phyloP scores from a whole-genome alignment of 495 filamentous ascomycete genomes.

The Neurospora hispaniola region DNA sequence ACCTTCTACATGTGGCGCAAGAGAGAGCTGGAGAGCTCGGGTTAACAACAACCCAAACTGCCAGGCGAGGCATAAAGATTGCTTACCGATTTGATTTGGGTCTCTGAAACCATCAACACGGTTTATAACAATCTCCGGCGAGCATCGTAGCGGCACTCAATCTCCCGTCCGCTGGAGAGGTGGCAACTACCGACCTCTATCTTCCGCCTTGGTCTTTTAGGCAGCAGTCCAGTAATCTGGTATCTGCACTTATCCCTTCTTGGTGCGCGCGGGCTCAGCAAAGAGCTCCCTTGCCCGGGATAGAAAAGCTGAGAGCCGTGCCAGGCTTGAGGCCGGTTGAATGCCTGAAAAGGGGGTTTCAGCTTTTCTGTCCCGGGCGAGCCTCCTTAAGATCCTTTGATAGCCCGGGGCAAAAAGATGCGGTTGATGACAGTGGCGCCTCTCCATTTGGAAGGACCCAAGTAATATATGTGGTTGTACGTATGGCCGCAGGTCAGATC shows the following conservation, averaged over 20 bases:
- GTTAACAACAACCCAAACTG: background rate
- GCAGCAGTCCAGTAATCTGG: background rate
- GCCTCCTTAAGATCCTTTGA: background rate
- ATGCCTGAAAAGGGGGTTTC: no score
- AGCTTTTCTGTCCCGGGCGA: no score
- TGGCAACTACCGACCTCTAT: background rate
- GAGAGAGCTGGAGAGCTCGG: background rate
- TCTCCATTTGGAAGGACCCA: background rate
- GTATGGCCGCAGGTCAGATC: background rate
- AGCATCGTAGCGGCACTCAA: background rate
- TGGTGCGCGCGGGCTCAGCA: background rate
- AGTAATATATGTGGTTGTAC: no score
- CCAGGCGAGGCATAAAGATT: background rate
- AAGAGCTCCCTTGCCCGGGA: background rate
- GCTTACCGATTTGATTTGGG: background rate
- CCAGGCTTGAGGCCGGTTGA: no score
- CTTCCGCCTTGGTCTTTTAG: background rate
- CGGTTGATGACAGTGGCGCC: no score
- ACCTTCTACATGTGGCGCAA: background rate
- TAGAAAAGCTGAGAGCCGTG: no score
- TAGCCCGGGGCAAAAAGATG: background rate
- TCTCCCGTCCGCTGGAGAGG: background rate
- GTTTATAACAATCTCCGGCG: background rate
- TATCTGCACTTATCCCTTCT: background rate
- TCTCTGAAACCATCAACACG: background rate